Conservation (phyloP, 495 filamentous ascomycete genomes). For the Cercophora scortea region DNA sequence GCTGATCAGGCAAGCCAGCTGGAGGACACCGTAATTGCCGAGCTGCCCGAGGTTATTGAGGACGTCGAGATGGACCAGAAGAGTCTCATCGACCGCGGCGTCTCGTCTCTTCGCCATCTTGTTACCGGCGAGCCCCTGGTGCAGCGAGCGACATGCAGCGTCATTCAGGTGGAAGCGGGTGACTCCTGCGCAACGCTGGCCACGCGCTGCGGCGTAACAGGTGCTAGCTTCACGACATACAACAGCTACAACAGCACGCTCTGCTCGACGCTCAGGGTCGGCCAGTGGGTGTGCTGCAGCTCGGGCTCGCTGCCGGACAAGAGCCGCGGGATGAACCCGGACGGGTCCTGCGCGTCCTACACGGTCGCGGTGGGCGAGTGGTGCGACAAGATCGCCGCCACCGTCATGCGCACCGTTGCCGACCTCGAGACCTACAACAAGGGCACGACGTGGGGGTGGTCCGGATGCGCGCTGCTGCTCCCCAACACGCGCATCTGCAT, state of each 20-base stretch:
- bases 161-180: constrained; percentile 17
- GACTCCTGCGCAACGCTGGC: constrained; percentile 36
- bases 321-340: constrained; percentile 28
- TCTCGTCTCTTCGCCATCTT: too few relatives aligned
- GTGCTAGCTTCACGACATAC: constrained; percentile 29
- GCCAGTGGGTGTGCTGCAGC: constrained; percentile 42
- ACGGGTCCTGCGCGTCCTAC: constrained; percentile 37
- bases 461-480: constrained; percentile 30
- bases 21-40: too few relatives aligned
- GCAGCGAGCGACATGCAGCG: constrained; percentile 15
- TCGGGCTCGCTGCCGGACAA: constrained; percentile 28
- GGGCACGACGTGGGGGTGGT: too few relatives aligned
- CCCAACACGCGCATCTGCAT: constrained; percentile 33
- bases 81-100: too few relatives aligned
- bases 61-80: too few relatives aligned
- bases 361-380: constrained; percentile 22
- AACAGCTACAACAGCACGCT: constrained; percentile 24
- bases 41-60: too few relatives aligned
- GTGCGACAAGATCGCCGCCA: constrained; percentile 23
- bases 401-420: constrained; percentile 21
- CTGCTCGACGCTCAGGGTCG: constrained; percentile 26
- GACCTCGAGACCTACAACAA: constrained; percentile 34
- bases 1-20: too few relatives aligned
- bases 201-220: constrained; percentile 30
- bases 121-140: too few relatives aligned